Percentiles rank a stretch among this genome's conserved stretches.
Conservation (phyloP, 1,139 yeast genomes). For the Lodderomyces parapsilosis region DNA sequence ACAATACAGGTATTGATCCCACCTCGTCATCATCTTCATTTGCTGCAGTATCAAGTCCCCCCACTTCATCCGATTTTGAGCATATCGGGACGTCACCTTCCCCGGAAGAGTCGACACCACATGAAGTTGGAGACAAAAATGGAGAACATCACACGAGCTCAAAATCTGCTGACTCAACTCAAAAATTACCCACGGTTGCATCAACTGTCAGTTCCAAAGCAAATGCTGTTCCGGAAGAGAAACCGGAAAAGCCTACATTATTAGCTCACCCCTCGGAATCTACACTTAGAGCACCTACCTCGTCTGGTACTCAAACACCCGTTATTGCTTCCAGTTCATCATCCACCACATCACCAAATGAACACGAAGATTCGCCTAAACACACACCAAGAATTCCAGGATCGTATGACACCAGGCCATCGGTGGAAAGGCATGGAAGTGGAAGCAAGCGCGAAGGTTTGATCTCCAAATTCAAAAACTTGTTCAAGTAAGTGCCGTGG, state of each 20-base stretch:
- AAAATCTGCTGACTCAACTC: slow-evolving; percentile 12
- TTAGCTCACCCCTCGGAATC: slow-evolving; percentile 15
- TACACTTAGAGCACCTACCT: slow-evolving; percentile 7
- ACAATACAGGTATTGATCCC: slow-evolving; percentile 10
- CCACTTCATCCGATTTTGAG: slow-evolving; percentile 19
- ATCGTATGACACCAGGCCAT: slow-evolving; percentile 13
- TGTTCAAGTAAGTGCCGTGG: slow-evolving; percentile 24
- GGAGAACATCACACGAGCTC: slow-evolving; percentile 3
- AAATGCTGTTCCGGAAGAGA: neutral
- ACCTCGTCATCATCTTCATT: slow-evolving; percentile 37
- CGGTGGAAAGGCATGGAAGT: slow-evolving; percentile 2
- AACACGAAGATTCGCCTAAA: slow-evolving; percentile 3
- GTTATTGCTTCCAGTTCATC: slow-evolving; percentile 7
- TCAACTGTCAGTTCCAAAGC: slow-evolving; percentile 5
- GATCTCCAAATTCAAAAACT: slow-evolving; percentile 32
- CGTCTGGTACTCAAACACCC: slow-evolving; percentile 1
- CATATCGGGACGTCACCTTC: slow-evolving; percentile 14
- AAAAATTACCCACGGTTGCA: slow-evolving; percentile 6
- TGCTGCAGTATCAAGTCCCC: slow-evolving; percentile 39
- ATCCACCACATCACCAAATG: slow-evolving; percentile 8
- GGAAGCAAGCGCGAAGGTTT: slow-evolving; percentile 25
- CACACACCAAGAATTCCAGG: slow-evolving; percentile 21
- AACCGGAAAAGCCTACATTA: slow-evolving; percentile 14
- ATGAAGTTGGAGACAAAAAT: slow-evolving; percentile 14
- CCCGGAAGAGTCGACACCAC: slow-evolving; percentile 1